phyloP scores from a whole-genome alignment of 257 asterid species.

The Lycium ferocissimum region DNA sequence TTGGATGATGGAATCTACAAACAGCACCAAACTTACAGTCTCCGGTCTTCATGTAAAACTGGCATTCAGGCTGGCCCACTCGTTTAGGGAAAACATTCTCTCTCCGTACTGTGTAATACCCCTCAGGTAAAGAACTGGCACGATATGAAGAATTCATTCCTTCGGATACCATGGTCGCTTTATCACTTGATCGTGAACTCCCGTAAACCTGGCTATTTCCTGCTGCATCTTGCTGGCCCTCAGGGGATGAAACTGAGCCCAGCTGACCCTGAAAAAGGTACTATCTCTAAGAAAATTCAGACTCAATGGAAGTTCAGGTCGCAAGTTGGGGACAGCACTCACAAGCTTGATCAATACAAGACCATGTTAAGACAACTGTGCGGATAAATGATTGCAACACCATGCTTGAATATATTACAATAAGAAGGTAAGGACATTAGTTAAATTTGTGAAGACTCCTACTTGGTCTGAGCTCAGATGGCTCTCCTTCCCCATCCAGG shows the following conservation, averaged over 20 bases:
- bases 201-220: constrained; percentile 63
- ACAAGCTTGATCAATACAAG: constrained; percentile 17
- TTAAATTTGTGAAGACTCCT: neutral
- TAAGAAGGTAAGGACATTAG: neutral
- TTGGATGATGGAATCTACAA: constrained; percentile 96
- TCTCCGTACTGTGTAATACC: constrained; percentile 72
- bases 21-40: constrained; percentile 96
- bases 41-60: constrained; percentile 97
- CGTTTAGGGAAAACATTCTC: constrained; percentile 93
- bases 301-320: no score
- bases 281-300: neutral
- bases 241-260: constrained; percentile 78
- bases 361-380: neutral
- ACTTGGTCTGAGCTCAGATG: neutral
- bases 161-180: constrained; percentile 58
- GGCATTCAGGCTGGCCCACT: constrained; percentile 96
- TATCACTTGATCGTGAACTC: constrained; percentile 56
- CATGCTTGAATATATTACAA: neutral
- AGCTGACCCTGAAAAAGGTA: constrained; percentile 70
- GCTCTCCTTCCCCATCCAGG: no score
- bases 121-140: constrained; percentile 68
- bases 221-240: constrained; percentile 62
- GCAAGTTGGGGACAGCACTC: no score
- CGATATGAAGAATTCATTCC: constrained; percentile 52
- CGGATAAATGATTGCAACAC: neutral